Percentiles rank a stretch among this genome's conserved stretches.
phyloP scores from a whole-genome alignment of 257 asterid species.

The Nicotiana undulata region DNA sequence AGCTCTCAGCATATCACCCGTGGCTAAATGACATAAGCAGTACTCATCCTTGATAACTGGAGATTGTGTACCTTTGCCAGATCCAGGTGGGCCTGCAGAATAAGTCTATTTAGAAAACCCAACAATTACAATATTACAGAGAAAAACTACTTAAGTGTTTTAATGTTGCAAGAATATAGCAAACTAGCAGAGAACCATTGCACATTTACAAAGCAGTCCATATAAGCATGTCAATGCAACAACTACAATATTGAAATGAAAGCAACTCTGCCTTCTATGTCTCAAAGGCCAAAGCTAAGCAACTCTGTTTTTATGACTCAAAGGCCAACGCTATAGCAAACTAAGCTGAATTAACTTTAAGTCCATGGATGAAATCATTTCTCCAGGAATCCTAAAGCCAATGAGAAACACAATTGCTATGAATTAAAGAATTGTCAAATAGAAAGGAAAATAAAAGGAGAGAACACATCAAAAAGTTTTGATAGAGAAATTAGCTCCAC shows the following conservation, averaged over 20 bases:
- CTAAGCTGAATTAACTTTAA: not conserved
- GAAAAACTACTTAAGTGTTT: too few species aligned
- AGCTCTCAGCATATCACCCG: constrained; percentile 99
- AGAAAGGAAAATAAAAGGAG: not conserved
- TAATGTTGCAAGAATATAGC: too few species aligned
- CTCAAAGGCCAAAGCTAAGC: not conserved
- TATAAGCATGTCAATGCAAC: too few species aligned
- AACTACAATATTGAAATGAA: too few species aligned
- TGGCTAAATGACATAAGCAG: constrained; percentile 94
- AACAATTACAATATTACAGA: not conserved
- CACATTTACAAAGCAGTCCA: too few species aligned
- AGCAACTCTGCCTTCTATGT: too few species aligned
- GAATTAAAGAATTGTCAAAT: not conserved
- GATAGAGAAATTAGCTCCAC: not conserved
- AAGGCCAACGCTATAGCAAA: too few species aligned
- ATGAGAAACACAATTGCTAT: not conserved
- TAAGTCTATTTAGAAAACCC: too few species aligned
- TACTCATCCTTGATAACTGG: constrained; percentile 86
- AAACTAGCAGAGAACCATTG: too few species aligned
- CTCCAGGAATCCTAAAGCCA: not conserved
- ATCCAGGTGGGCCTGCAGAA: constrained; percentile 86
- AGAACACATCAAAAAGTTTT: not conserved
- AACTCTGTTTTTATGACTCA: too few species aligned
- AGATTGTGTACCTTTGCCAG: constrained; percentile 98
- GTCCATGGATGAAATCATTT: not conserved